Evolutionary conservation across 768 basidiomycete species (phyloP), one percentile per base, ranked within the genome.

Genomic region (Russula lepida): DNA sequence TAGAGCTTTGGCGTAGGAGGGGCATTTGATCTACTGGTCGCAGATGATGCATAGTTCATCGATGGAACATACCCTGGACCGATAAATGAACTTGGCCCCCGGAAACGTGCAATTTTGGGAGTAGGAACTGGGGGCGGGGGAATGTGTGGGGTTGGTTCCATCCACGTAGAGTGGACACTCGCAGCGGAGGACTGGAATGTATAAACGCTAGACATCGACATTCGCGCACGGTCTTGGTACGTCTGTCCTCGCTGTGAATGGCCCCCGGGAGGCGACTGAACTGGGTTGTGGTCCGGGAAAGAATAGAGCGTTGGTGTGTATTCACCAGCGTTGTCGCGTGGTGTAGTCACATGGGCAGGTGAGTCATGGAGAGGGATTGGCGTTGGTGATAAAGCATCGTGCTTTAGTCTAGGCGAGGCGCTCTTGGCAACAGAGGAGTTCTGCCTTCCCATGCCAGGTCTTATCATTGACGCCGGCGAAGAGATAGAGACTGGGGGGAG

Each of bases 81-180:
- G 2, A 23, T 15, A 11, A 15, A 12, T 23, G 23, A 2, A 41
- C 39, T 49, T 17, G 39, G 6, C 7, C 23, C 32, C 12, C 3
- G 37, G 32, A 39, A 23, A 53, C 27, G 41, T n/a, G 8, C 39
- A 19, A 17, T 30, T 21, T 47, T 48, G 28, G 41, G 52, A 1
- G 53, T 30, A 32, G 43, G 33, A 19, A 17, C 50, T 1, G 44
- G 60, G 33, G 51, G 56, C 13, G 23, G 51, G 30, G 15, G 39
- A 15, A 21, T 8, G 23, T 37, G 53, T n/a, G 52, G 27, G 5
- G 32, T 27, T n/a, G 43, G 17, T 21, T 33, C n/a, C 17, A 8
- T 11, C 52, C 62, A 63, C 25, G 19, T 50, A 28, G 62, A 56
- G 44, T 64, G 58, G 35, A 65, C 17, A 21, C 62, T 65, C 7